phyloP scores from a whole-genome alignment of 768 basidiomycete genomes.

The Tremella yokohamensis region DNA sequence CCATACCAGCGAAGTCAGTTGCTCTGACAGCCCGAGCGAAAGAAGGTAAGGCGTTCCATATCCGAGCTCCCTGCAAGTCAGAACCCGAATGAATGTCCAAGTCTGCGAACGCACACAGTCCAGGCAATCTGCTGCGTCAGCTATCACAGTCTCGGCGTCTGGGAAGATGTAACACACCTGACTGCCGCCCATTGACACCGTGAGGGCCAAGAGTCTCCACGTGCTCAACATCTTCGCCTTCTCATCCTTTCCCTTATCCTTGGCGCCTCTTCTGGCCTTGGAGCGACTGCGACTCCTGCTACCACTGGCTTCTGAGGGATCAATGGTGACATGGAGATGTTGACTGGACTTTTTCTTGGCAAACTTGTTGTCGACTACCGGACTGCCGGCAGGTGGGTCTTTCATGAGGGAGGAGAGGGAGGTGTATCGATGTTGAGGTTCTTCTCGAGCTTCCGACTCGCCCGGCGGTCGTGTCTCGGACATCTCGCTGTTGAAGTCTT shows the following conservation, averaged over 20 bases:
- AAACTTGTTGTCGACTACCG: constrained; percentile 3
- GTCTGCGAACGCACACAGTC: constrained; percentile 68
- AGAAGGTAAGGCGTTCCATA: constrained; percentile 94
- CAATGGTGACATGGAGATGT: constrained; percentile 11
- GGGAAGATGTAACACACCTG: constrained; percentile 33
- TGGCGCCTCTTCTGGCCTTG: constrained; percentile 10
- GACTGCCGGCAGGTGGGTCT: constrained; percentile 13
- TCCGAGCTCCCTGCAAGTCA: constrained; percentile 54
- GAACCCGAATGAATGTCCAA: not conserved
- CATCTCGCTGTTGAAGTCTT: not conserved
- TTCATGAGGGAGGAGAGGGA: constrained; percentile 43
- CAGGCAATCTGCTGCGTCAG: constrained; percentile 71
- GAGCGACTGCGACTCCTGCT: constrained; percentile 25
- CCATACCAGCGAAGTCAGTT: constrained; percentile 92
- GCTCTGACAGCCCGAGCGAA: constrained; percentile 73
- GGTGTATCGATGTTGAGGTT: constrained; percentile 42
- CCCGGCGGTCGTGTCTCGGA: not conserved
- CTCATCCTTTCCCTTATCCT: constrained; percentile 20
- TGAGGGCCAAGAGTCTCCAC: constrained; percentile 50
- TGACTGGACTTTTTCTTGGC: constrained; percentile 12
- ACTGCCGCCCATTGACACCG: constrained; percentile 84
- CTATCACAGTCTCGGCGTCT: not conserved
- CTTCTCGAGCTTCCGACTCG: not conserved
- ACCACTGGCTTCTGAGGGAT: not conserved
- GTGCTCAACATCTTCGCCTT: constrained; percentile 39